A percentile compares a stretch with the other conserved stretches of the same genome.
Evolutionary conservation across 495 filamentous ascomycete species (phyloP).

Genomic region (Tuber calosporum): DNA sequence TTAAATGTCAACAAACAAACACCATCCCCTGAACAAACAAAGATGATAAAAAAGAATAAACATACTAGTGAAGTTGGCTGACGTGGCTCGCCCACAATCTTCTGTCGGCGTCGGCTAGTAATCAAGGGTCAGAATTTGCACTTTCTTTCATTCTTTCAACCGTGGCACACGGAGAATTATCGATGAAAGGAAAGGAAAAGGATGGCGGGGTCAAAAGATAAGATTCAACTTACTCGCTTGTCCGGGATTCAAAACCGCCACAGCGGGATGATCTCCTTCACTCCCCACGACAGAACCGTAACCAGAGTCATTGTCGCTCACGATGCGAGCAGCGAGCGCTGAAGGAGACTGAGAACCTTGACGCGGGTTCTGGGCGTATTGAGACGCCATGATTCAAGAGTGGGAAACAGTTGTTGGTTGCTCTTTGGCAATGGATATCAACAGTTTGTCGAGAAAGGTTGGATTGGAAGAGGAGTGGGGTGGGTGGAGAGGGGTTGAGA

Average conservation of each 20-base stretch:
- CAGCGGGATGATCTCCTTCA: conserved; percentile 48
- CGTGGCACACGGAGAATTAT: conserved; percentile 37
- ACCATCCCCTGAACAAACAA: background rate
- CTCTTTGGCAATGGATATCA: conserved; percentile 18
- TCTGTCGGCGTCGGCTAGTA: conserved; percentile 53
- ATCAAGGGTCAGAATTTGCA: conserved; percentile 44
- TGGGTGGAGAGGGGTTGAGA: background rate
- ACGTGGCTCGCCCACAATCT: conserved; percentile 59
- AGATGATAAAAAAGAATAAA: conserved; percentile 11
- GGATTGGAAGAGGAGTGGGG: background rate
- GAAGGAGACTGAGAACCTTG: conserved; percentile 33
- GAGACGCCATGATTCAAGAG: conserved; percentile 24
- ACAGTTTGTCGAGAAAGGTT: conserved; percentile 9
- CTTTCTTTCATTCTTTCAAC: conserved; percentile 43
- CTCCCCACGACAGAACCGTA: conserved; percentile 67
- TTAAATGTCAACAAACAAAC: conserved; percentile 43
- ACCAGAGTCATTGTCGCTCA: conserved; percentile 78
- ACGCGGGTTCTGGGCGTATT: conserved; percentile 33
- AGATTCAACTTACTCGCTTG: conserved; percentile 58
- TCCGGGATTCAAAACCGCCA: conserved; percentile 44
- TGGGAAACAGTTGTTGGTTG: conserved; percentile 24
- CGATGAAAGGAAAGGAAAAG: conserved; percentile 49
- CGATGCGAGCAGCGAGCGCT: conserved; percentile 56
- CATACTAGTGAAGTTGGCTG: conserved; percentile 62
- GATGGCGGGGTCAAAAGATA: conserved; percentile 50